Evolutionary conservation across 2,329 filamentous ascomycete species (phyloP).

Genomic region (Eutypella sp.): DNA sequence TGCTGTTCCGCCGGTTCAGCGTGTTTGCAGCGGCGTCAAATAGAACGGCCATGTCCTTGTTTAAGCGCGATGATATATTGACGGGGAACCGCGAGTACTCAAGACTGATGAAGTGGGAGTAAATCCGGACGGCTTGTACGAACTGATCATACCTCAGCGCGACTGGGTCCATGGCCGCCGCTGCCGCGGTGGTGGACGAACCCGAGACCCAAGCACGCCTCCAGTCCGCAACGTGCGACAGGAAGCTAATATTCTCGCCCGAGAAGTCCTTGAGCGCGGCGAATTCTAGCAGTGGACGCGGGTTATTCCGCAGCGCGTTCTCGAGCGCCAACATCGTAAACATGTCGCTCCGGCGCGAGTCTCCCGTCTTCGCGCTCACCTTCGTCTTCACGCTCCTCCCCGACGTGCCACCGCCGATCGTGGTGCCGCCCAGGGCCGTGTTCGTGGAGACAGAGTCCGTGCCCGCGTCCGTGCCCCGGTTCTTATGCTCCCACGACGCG

Average conservation of each 20-base stretch:
- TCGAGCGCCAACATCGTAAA: slow-evolving; percentile 39
- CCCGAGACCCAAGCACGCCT: slow-evolving; percentile 24
- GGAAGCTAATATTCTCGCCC: slow-evolving; percentile 54
- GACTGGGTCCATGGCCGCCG: background rate
- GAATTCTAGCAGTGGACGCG: slow-evolving; percentile 44
- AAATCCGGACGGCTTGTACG: slow-evolving; percentile 14
- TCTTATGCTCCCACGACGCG: slow-evolving; percentile 41
- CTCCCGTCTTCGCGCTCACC: slow-evolving; percentile 3
- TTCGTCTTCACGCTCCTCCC: slow-evolving; percentile 11
- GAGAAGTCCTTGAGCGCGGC: slow-evolving; percentile 52
- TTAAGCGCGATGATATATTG: slow-evolving; percentile 15
- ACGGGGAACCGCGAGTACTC: slow-evolving; percentile 21
- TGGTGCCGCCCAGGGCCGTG: slow-evolving; percentile 3
- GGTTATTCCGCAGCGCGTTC: slow-evolving; percentile 40
- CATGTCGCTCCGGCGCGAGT: slow-evolving; percentile 8
- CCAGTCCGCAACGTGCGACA: slow-evolving; percentile 43
- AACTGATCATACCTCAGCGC: slow-evolving; percentile 7
- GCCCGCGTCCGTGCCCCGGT: slow-evolving; percentile 26
- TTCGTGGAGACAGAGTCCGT: slow-evolving; percentile 29
- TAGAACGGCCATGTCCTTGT: slow-evolving; percentile 10
- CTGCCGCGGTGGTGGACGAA: too few species aligned
- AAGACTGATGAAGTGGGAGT: slow-evolving; percentile 26
- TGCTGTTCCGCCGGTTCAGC: slow-evolving; percentile 8
- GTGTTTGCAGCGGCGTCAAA: slow-evolving; percentile 14
- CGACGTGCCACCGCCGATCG: slow-evolving; percentile 5